Evolutionary conservation across 1,139 yeast genomes (phyloP).

Genomic region (Sugiyamaella paludigena): DNA sequence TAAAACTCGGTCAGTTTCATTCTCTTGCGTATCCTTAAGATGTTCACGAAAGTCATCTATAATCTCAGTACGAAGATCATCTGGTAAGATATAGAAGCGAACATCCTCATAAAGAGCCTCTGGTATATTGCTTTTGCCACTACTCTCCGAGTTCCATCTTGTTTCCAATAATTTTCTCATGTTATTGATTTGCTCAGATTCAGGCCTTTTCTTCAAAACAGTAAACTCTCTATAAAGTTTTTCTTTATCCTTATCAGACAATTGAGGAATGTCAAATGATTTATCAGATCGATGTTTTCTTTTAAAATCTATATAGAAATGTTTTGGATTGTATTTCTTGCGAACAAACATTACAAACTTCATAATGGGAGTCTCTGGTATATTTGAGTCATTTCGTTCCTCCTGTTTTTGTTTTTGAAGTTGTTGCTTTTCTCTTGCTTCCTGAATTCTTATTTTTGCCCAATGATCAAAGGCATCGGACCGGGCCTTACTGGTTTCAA

Average conservation of each 20-base stretch:
- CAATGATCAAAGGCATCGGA: constrained; percentile 44
- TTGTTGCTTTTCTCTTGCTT: neutral
- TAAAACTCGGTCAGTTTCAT: neutral
- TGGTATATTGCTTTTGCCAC: constrained; percentile 1
- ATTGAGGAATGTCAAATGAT: constrained; percentile 32
- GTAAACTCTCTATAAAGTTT: constrained; percentile 40
- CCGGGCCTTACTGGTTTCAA: constrained; percentile 41
- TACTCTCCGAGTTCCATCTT: neutral
- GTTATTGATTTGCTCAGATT: constrained; percentile 14
- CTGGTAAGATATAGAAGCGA: constrained; percentile 6
- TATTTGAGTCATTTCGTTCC: neutral
- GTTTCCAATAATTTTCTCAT: constrained; percentile 4
- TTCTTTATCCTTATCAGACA: constrained; percentile 44
- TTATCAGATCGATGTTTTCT: constrained; percentile 38
- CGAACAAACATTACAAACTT: constrained; percentile 38
- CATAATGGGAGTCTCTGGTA: constrained; percentile 23
- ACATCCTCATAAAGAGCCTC: constrained; percentile 11
- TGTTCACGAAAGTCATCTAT: neutral
- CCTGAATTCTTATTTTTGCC: constrained; percentile 34
- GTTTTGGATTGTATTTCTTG: constrained; percentile 34
- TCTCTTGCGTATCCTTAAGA: neutral
- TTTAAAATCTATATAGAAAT: constrained; percentile 48
- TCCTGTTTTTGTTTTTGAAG: neutral
- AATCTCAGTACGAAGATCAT: neutral
- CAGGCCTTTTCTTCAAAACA: constrained; percentile 17